phyloP scores from a whole-genome alignment of 2,329 filamentous ascomycete species.

The Metarhizium sp. region DNA sequence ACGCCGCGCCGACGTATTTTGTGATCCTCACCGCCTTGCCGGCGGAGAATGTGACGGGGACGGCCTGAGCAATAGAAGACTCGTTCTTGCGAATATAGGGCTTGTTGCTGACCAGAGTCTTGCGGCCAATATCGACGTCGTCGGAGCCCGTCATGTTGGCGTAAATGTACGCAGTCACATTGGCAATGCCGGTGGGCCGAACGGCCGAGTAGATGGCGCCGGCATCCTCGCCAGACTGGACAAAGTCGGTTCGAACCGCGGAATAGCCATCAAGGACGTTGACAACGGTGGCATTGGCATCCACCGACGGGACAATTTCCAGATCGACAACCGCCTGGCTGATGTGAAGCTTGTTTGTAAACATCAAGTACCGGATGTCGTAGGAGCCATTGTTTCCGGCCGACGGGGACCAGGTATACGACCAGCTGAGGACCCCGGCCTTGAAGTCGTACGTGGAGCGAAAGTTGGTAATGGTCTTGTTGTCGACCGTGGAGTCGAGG shows the following conservation, averaged over 20 bases:
- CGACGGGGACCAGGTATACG: slow-evolving; percentile 54
- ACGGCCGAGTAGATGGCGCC: slow-evolving; percentile 56
- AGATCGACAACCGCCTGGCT: slow-evolving; percentile 24
- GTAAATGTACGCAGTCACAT: slow-evolving; percentile 47
- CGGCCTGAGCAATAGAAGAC: slow-evolving; percentile 56
- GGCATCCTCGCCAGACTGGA: slow-evolving; percentile 43
- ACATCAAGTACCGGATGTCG: slow-evolving; percentile 54
- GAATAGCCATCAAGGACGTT: slow-evolving; percentile 60
- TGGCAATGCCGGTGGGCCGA: slow-evolving; percentile 47
- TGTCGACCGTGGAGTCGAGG: slow-evolving; percentile 52
- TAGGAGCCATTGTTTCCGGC: slow-evolving; percentile 32
- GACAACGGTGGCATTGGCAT: slow-evolving; percentile 48
- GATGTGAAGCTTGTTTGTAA: slow-evolving; percentile 53
- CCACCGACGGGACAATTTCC: slow-evolving; percentile 28
- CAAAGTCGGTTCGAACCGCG: slow-evolving; percentile 54
- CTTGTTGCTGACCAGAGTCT: neutral
- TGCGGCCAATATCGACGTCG: slow-evolving; percentile 29
- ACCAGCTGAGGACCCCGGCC: slow-evolving; percentile 53
- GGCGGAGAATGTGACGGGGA: slow-evolving; percentile 40
- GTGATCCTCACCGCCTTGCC: slow-evolving; percentile 45
- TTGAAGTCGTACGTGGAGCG: slow-evolving; percentile 52
- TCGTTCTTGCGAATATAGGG: slow-evolving; percentile 42
- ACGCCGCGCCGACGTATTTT: slow-evolving; percentile 62
- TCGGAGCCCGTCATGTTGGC: slow-evolving; percentile 34
- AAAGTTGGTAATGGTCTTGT: slow-evolving; percentile 50